Base-by-base conservation (phyloP, 768 basidiomycete genomes). In the Mycena venus region DNA sequence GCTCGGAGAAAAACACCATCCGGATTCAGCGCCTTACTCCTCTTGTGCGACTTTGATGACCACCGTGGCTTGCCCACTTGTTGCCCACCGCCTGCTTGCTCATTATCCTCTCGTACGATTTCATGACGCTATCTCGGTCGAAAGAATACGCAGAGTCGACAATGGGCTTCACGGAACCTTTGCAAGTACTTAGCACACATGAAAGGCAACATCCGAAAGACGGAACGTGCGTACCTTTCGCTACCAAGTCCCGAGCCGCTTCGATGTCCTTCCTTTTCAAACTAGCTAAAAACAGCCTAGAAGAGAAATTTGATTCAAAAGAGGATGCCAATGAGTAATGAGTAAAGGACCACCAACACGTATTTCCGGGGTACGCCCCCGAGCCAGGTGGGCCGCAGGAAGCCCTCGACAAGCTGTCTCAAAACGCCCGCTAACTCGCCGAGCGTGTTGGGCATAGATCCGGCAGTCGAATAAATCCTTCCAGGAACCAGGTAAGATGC, bases 401-500 rank as follows among this genome's bases (percentile, higher is more conserved):
- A 74, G 10, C 69, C 77, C 6, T 86, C 84, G n/a, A 84, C 80
- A 17, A 84, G 53, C 6, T 84, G 84, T 65, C 78, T 83, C 31
- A 84, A 31, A 3, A 80, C 56, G 17, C 81, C 81, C 80, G 80
- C 79, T 25, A 85, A 70, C n/a, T 85, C 85, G 9, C 82, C 78
- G 32, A 77, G 59, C 63, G 77, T 81, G 12, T 78, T 80, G 0
- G 88, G 87, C 70, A 84, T 79, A 0, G 89, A 88, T 0, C 90
- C 91, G 3, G 89, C 88, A 3, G 88, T 86, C 59, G 92, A 78
- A 76, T 90, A 94, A 11, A 82, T 70, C 0, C 92, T 91, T 21
- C 86, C 85, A 0, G 88, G 88, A 0, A 84, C 87, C 44, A 93
- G 84, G 77, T 92, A 95, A 6, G 84, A 80, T n/a, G 83, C 83